Evolutionary conservation across 2,329 filamentous ascomycete species (phyloP).

Genomic region (Sclerotinia nivalis): DNA sequence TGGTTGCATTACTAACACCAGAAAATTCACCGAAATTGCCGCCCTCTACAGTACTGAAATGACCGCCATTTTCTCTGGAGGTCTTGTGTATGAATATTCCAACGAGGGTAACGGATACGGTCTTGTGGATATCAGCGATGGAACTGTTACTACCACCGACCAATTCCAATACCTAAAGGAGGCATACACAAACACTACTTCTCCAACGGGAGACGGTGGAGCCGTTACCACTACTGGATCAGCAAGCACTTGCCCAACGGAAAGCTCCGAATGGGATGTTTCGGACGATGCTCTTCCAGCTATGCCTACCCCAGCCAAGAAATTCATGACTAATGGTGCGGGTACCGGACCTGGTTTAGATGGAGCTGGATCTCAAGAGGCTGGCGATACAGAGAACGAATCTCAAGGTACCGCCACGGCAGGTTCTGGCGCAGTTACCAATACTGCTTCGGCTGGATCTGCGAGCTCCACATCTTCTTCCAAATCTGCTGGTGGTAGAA

Average conservation of each 20-base stretch:
- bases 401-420: conserved; percentile 35
- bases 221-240: conserved; percentile 43
- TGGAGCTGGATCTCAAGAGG: conserved; percentile 36
- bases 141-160: conserved; percentile 44
- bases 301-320: conserved; percentile 46
- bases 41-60: conserved; percentile 81
- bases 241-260: conserved; percentile 48
- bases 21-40: conserved; percentile 76
- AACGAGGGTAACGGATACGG: conserved; percentile 78
- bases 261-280: conserved; percentile 51
- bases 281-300: conserved; percentile 48
- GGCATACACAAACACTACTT: conserved; percentile 47
- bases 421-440: conserved; percentile 32
- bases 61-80: conserved; percentile 88
- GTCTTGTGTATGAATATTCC: conserved; percentile 94
- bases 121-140: conserved; percentile 40
- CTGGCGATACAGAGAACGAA: conserved; percentile 38
- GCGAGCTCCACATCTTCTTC: conserved; percentile 10
- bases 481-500: conserved; percentile 3
- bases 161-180: conserved; percentile 53
- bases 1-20: conserved; percentile 79
- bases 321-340: conserved; percentile 52
- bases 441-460: conserved; percentile 26
- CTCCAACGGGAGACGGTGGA: conserved; percentile 54
- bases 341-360: conserved; percentile 48